Base-by-base conservation (phyloP, 2,329 filamentous ascomycete species). In the Clarireedia hainanense region DNA sequence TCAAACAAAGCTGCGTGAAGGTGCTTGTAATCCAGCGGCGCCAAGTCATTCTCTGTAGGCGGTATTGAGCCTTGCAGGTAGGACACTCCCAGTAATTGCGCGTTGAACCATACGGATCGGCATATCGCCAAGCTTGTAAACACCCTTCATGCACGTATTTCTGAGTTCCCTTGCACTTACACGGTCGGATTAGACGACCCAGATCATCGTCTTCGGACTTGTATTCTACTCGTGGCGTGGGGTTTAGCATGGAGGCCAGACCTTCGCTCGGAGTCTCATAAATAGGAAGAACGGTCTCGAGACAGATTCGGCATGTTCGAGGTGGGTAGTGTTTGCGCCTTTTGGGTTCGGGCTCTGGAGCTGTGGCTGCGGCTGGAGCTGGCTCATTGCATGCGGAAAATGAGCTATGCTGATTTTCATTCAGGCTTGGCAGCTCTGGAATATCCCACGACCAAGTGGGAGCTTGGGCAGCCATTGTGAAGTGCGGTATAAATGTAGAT, bases 141-240 rank as follows among this genome's bases (percentile, higher is more conserved):
- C 94, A 99, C 30, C 84, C 87, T 71, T 96, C 90, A 70, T 99
- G 94, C 24, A 97, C 91, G 72, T 95, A 96, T 73, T 89, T 89
- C 64, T 92, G 89, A 40, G 88, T 89, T 52, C 94, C 94, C 74
- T 89, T 95, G 79, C 94, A 99, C 73, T 86, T 84, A 77, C 94
- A 99, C 37, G 94, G 94, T 53, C 88, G 87, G 64, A 97, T 80
- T 27, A 99, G 76, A 50, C 90, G 85, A 40, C 89, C 89, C 30
- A 86, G 79, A 61, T 85, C 79, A 6, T 83, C 78, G 61, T 89
- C 88, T 59, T 88, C 81, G 24, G 89, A 91, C 51, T 85, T 79
- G 67, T 95, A 96, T 20, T 77, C 76, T 47, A 86, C 81, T 50
- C 77, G 76, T 17, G 81, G 79, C 43, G 69, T 69, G 27, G 78